Evolutionary conservation across 2,329 filamentous ascomycete species (phyloP).

Genomic region (Beauveria sp.): DNA sequence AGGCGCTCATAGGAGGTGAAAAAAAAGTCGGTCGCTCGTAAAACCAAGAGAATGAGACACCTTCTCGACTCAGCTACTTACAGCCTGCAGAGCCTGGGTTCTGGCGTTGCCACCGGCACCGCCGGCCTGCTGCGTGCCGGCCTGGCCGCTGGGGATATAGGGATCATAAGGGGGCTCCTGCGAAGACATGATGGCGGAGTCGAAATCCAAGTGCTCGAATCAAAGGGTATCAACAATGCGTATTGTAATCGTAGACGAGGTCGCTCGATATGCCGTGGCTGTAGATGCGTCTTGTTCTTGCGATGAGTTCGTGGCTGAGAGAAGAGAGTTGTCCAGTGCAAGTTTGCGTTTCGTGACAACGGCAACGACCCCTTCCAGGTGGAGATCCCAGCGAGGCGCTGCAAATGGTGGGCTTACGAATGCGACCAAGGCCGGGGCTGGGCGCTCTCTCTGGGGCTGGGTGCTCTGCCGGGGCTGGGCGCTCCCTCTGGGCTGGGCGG

Average conservation of each 20-base stretch:
- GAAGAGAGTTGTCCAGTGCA: conserved; percentile 2
- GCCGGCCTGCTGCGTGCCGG: conserved; percentile 28
- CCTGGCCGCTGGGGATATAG: conserved; percentile 69
- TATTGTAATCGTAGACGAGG: background rate
- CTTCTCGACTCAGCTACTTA: conserved; percentile 45
- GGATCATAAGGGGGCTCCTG: conserved; percentile 70
- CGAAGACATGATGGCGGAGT: conserved; percentile 38
- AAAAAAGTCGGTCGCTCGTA: background rate
- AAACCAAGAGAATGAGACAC: background rate
- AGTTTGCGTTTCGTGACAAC: conserved; percentile 4
- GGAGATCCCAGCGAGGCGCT: conserved; percentile 4
- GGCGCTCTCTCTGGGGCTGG: background rate
- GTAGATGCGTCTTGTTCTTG: background rate
- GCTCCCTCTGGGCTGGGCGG: too few relatives aligned
- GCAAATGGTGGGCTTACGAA: conserved; percentile 2
- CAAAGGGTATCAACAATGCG: background rate
- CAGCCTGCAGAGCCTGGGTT: conserved; percentile 69
- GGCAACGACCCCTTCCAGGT: background rate
- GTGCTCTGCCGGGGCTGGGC: background rate
- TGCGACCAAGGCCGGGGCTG: background rate
- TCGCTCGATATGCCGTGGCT: conserved; percentile 1
- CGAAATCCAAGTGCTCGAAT: background rate
- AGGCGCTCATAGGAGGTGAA: background rate
- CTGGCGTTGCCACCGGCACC: conserved; percentile 40
- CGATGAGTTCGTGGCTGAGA: background rate